phyloP scores from a whole-genome alignment of 495 filamentous ascomycete species.

The Penicillium silybi region DNA sequence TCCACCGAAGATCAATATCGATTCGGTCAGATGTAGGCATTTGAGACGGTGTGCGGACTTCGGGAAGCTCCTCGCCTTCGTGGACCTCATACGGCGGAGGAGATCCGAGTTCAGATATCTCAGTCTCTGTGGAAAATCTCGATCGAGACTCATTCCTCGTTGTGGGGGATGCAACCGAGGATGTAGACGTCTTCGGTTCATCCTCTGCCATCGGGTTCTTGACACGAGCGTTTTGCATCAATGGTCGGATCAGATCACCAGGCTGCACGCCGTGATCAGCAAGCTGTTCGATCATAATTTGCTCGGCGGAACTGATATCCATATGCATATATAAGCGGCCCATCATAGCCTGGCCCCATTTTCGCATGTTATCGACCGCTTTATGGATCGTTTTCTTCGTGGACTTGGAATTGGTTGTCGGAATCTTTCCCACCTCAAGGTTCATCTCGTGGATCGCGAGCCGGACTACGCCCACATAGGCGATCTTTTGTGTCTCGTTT shows the following conservation, averaged over 20 bases:
- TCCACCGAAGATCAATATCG: conserved; percentile 97
- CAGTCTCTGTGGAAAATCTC: conserved; percentile 28
- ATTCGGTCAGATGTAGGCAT: conserved; percentile 76
- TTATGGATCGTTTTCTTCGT: conserved; percentile 59
- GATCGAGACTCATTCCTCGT: conserved; percentile 22
- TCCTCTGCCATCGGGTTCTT: conserved; percentile 79
- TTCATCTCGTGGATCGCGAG: conserved; percentile 75
- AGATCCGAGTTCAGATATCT: conserved; percentile 38
- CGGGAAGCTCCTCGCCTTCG: conserved; percentile 60
- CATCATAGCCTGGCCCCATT: conserved; percentile 99
- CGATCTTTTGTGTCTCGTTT: conserved; percentile 92
- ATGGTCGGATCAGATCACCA: conserved; percentile 70
- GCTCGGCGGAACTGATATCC: conserved; percentile 85
- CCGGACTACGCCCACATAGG: conserved; percentile 87
- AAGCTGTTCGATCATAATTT: conserved; percentile 98
- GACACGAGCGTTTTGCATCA: conserved; percentile 92
- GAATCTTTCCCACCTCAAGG: conserved; percentile 56
- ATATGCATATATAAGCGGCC: conserved; percentile 88
- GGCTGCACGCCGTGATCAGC: conserved; percentile 86
- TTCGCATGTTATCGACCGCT: conserved; percentile 74
- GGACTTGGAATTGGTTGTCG: conserved; percentile 47
- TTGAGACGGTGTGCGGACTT: conserved; percentile 75
- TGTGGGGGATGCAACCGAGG: conserved; percentile 27
- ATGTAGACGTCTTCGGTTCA: conserved; percentile 27
- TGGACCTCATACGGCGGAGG: conserved; percentile 72